These are phyloP conservation scores for Cercophora newfieldiana DNA, from an alignment of 495 filamentous ascomycete species.

Conservation along the genomic window DNA sequence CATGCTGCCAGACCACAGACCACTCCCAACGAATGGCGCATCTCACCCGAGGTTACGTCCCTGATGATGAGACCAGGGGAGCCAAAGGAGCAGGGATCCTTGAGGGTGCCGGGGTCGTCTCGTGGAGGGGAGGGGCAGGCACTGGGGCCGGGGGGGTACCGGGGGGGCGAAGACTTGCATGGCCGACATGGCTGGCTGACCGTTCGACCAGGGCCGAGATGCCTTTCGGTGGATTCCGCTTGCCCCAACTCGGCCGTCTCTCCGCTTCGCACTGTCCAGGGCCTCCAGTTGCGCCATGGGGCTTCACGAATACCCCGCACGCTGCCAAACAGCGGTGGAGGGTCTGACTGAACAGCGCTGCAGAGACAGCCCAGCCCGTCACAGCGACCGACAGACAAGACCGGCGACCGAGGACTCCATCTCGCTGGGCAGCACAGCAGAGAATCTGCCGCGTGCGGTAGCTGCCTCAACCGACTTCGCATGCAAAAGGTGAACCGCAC, in stretches of 20 bases:
- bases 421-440: neutral
- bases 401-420: neutral
- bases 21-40: conserved; percentile 25
- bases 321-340: neutral
- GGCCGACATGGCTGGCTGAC: conserved; percentile 5
- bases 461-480: neutral
- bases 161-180: conserved; percentile 16
- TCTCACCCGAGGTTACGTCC: conserved; percentile 26
- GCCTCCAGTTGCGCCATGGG: neutral
- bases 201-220: neutral
- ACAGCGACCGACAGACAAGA: neutral
- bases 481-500: neutral
- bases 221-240: neutral
- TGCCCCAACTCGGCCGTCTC: neutral
- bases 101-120: conserved; percentile 20
- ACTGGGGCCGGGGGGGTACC: neutral
- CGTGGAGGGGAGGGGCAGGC: conserved; percentile 19
- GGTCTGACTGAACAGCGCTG: conserved; percentile 14
- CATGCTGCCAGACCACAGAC: neutral
- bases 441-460: neutral
- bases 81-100: neutral
- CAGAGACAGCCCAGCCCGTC: too few relatives aligned
- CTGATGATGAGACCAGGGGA: conserved; percentile 19
- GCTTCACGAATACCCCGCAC: neutral
- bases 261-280: conserved; percentile 11